Evolutionary conservation across 805 yeast species (phyloP), one percentile per base, ranked within the genome.

Genomic region (Lipomyces starkeyi): DNA sequence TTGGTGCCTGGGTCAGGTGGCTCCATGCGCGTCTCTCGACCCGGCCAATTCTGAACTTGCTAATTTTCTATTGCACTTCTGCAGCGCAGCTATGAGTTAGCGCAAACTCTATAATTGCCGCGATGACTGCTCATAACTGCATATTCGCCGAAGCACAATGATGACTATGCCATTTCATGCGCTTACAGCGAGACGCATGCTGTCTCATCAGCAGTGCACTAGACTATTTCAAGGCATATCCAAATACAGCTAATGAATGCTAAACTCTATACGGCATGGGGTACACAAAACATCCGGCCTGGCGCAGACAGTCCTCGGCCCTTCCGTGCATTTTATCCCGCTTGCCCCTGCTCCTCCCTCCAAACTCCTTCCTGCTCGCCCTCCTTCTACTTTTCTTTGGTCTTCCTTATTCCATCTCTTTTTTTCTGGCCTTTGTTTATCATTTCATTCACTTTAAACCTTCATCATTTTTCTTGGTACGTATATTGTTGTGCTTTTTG

Each of bases 381-480:
- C 64, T 52, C 59, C 29, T 59, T 54, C 53, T 32, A n/a, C 35
- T 32, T 49, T 47, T 49, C 66, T 65, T 22, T 54, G 55, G 8
- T 53, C 47, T 34, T 63, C 53, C 29, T 37, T 22, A 6, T 35
- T 11, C 53, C 62, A 43, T 59, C 40, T 47, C 59, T 47, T 52
- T 32, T n/a, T 59, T 62, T 34, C 55, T 57, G 25, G 34, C 17
- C 37, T 7, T 32, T 54, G 34, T 32, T 20, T 27, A 25, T 49
- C 52, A 27, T 53, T 35, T 34, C 9, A 34, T 6, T 20, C 40
- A n/a, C 20, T 8, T 27, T n/a, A 35, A 17, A 5, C 52, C 37
- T 20, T 9, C 37, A n/a, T 8, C 14, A 35, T n/a, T 13, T 22
- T 20, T 60, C 47, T 14, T 25, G 11, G 57, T 43, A 27, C 5